These are phyloP conservation scores for Zoysia pacifica DNA, from an alignment of 176 grass and related monocot genomes.

Conservation along the genomic window DNA sequence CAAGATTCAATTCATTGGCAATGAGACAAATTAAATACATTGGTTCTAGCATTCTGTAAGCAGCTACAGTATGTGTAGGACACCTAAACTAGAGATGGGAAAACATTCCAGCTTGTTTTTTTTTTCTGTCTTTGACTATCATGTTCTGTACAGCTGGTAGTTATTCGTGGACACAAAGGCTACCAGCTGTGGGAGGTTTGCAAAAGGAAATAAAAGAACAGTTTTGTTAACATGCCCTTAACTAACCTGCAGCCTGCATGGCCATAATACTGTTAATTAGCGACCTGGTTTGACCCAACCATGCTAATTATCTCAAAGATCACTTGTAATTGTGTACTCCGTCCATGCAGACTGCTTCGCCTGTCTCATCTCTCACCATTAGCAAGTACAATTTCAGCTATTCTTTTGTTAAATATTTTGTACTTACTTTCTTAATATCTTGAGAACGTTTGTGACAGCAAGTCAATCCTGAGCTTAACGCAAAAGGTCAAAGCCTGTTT, in stretches of 20 bases:
- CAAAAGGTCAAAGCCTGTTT: neutral
- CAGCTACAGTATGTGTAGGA: slow-evolving; percentile 10
- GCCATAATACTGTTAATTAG: slow-evolving; percentile 3
- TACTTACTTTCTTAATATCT: neutral
- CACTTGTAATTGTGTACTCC: neutral
- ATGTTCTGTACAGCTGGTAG: neutral
- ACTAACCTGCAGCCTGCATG: no score
- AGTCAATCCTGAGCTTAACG: slow-evolving; percentile 6
- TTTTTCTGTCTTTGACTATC: neutral
- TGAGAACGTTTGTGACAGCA: neutral
- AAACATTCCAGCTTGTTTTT: neutral
- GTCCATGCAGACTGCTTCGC: neutral
- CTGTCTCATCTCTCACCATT: neutral
- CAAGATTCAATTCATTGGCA: neutral
- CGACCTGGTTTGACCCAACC: slow-evolving; percentile 5
- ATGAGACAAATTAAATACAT: neutral
- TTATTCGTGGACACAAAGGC: slow-evolving; percentile 28
- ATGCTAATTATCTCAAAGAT: neutral
- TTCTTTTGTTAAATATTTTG: neutral
- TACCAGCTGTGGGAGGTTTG: neutral
- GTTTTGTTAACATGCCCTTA: neutral
- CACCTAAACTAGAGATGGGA: neutral
- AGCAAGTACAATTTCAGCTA: neutral
- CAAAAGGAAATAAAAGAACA: neutral
- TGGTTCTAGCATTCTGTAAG: slow-evolving; percentile 9